phyloP scores from a whole-genome alignment of 768 basidiomycete species.

The Lentinus tigrinus region DNA sequence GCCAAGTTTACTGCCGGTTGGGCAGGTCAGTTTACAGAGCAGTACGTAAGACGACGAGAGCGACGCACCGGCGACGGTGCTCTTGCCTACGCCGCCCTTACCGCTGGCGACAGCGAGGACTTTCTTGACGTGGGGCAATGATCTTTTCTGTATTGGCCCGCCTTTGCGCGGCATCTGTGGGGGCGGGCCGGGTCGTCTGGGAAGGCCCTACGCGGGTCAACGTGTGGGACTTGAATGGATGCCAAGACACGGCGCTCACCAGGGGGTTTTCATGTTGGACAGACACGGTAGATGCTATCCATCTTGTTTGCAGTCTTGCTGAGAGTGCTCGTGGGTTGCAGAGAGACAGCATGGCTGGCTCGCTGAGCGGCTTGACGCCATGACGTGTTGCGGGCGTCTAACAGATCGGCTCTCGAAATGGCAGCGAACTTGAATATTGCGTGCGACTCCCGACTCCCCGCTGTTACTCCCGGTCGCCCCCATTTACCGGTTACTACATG shows the following conservation, averaged over 20 bases:
- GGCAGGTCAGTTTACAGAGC: background rate
- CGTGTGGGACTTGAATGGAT: background rate
- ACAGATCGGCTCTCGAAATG: too few relatives aligned
- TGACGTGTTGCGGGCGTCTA: too few relatives aligned
- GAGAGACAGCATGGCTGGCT: background rate
- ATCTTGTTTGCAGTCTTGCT: background rate
- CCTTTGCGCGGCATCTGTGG: conserved; percentile 64
- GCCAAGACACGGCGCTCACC: conserved; percentile 34
- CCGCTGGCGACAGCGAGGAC: conserved; percentile 87
- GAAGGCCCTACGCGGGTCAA: conserved; percentile 29
- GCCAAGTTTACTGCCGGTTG: conserved; percentile 70
- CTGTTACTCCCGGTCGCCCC: too few relatives aligned
- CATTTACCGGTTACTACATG: too few relatives aligned
- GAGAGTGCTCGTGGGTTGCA: background rate
- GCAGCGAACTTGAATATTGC: too few relatives aligned
- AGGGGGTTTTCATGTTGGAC: conserved; percentile 55
- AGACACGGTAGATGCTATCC: background rate
- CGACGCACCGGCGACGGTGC: conserved; percentile 79
- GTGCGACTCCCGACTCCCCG: too few relatives aligned
- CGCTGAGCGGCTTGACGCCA: too few relatives aligned
- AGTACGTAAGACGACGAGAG: background rate
- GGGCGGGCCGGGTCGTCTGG: conserved; percentile 26
- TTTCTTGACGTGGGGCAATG: conserved; percentile 72
- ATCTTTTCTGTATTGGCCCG: conserved; percentile 51
- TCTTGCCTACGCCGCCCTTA: conserved; percentile 96